Percentiles rank a stretch among this genome's conserved stretches.
phyloP scores from a whole-genome alignment of 2,329 filamentous ascomycete genomes.

The Calycina herbarum region DNA sequence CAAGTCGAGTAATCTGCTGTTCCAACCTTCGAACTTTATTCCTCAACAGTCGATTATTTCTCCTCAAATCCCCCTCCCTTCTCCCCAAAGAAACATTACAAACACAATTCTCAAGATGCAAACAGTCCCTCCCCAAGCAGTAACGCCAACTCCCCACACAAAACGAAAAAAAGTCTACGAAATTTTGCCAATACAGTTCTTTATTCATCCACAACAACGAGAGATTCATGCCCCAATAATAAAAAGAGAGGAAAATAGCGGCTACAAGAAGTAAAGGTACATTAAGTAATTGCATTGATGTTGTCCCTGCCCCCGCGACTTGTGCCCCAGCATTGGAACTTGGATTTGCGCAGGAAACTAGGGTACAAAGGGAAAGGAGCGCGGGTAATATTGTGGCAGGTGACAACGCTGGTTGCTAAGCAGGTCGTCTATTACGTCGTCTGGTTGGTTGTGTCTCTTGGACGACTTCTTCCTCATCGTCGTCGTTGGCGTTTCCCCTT shows the following conservation, averaged over 20 bases:
- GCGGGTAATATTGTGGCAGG: background rate
- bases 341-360: background rate
- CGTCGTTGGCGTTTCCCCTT: background rate
- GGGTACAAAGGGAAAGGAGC: background rate
- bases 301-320: background rate
- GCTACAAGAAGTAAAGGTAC: slow-evolving; percentile 8
- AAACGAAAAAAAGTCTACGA: background rate
- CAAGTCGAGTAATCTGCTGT: background rate
- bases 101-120: background rate
- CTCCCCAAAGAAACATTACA: background rate
- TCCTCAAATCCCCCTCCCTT: background rate
- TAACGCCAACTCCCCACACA: background rate
- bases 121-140: background rate
- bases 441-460: too few relatives aligned
- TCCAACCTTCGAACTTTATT: background rate
- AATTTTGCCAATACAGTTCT: background rate
- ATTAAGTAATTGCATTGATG: background rate
- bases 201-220: slow-evolving; percentile 1
- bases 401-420: slow-evolving; percentile 8
- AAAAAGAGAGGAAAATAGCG: slow-evolving; percentile 10
- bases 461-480: background rate
- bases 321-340: background rate
- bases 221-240: slow-evolving; percentile 9
- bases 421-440: background rate
- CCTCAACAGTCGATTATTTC: background rate